Percentiles rank a stretch among this genome's conserved stretches.
Evolutionary conservation across 345 rosid genomes (phyloP).

Genomic region (Citrus glauca): DNA sequence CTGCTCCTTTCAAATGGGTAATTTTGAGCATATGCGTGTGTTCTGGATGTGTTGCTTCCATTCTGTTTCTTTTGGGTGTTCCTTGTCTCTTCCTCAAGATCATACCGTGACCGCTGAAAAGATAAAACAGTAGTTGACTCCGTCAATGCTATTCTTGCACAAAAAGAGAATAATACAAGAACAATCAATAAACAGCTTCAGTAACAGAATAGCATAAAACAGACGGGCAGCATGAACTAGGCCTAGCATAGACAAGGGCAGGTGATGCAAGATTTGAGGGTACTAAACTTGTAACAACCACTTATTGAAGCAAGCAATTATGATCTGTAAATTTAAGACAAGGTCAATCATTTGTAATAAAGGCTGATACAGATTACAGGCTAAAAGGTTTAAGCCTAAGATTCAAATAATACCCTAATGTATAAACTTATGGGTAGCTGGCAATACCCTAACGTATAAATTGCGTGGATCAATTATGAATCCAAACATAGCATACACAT

Average conservation of each 20-base stretch:
- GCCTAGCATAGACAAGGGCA: background rate
- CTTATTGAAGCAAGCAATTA: background rate
- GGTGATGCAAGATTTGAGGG: background rate
- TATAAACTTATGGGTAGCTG: background rate
- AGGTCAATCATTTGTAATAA: background rate
- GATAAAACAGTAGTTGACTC: background rate
- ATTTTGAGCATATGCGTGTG: constrained; percentile 37
- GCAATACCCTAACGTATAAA: background rate
- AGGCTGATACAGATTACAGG: background rate
- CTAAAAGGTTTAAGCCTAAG: background rate
- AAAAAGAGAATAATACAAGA: background rate
- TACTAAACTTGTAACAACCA: background rate
- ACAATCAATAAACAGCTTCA: background rate
- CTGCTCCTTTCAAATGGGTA: constrained; percentile 50
- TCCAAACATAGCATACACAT: background rate
- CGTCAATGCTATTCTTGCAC: background rate
- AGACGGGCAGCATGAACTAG: background rate
- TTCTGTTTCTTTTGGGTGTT: constrained; percentile 52
- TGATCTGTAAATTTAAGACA: background rate
- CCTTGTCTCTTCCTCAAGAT: constrained; percentile 78
- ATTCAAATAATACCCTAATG: background rate
- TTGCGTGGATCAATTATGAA: background rate
- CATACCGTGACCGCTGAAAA: constrained; percentile 73
- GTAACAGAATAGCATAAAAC: background rate
- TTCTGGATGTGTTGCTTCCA: constrained; percentile 50